Base-by-base conservation (phyloP, 306 rosid genomes). In the Castanea crenata region DNA sequence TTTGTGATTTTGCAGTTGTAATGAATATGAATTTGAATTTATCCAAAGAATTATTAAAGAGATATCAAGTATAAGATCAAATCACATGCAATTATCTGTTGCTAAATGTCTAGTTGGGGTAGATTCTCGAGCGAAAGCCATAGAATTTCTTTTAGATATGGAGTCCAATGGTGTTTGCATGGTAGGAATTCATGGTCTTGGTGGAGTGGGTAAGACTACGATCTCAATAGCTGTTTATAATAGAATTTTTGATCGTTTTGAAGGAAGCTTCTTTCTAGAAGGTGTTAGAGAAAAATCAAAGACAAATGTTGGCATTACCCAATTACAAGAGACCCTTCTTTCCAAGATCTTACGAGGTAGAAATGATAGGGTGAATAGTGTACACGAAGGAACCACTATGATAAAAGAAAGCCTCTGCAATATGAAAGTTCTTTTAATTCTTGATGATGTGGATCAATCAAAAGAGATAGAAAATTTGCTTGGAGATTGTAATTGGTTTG, bases 381-480 rank as follows among this genome's bases (percentile, higher is more conserved):
- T 31, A 10, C 52, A 12, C 16, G 16, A 49, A 46, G 73, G 82
- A 34, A 79, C 49, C 62, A 13, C 62, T 27, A 68, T 31, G 13
- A 49, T 79, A 69, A 72, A 71, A 63, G 34, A 18, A 6, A 72
- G 73, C 64, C 72, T 79, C 46, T n/a, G 6, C 8, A 6, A 25
- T 21, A 79, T 51, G 73, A 73, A 73, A 54, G 82, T 79, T 32
- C 73, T 79, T 49, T n/a, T 79, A 23, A 35, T 79, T 61, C 78
- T 79, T 62, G 82, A 79, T 59, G 78, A 73, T 49, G 67, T 79
- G 52, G 82, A 79, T 31, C 31, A 62, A 49, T 29, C 46, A 41
- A 44, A 44, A 32, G 59, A 80, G 31, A 31, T 74, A 54, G 16
- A 80, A 5, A 67, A 69, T 16, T 38, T 74, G 25, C 69, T 67